A percentile compares a stretch with the other conserved stretches of the same genome.
Evolutionary conservation across 768 basidiomycete genomes (phyloP).

Genomic region (Mycena kentingensis): DNA sequence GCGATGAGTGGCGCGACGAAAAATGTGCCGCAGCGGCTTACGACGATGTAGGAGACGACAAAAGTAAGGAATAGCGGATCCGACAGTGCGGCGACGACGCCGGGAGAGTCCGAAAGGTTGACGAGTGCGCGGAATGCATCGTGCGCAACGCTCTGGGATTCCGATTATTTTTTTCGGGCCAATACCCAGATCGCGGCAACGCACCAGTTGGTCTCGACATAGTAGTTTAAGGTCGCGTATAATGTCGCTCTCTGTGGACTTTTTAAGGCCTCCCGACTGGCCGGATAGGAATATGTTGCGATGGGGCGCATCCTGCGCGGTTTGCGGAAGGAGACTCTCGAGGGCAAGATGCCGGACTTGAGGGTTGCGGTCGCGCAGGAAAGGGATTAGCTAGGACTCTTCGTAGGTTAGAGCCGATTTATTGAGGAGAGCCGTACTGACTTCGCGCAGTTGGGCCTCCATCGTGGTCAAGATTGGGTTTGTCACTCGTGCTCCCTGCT

Average conservation of each 20-base stretch:
- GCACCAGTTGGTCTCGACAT: conserved; percentile 85
- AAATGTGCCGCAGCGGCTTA: conserved; percentile 46
- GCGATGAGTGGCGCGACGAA: conserved; percentile 8
- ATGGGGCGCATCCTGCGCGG: conserved; percentile 67
- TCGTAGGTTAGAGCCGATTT: conserved; percentile 4
- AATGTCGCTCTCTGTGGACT: conserved; percentile 62
- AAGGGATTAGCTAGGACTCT: conserved; percentile 68
- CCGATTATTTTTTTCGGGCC: not conserved
- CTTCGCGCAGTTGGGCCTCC: conserved; percentile 53
- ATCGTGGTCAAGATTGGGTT: conserved; percentile 28
- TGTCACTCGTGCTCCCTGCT: no score
- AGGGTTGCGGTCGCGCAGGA: conserved; percentile 84
- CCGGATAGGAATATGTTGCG: conserved; percentile 75
- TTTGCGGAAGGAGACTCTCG: conserved; percentile 79
- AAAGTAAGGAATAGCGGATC: conserved; percentile 78
- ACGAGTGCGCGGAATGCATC: conserved; percentile 94
- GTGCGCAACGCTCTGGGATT: conserved; percentile 81
- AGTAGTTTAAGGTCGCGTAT: conserved; percentile 83
- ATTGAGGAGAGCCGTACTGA: conserved; percentile 25
- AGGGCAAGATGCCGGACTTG: conserved; percentile 87
- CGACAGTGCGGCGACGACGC: conserved; percentile 64
- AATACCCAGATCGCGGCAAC: conserved; percentile 17
- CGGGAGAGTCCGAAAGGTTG: conserved; percentile 85
- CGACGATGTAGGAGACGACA: conserved; percentile 87
- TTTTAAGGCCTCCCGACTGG: conserved; percentile 56